These are phyloP conservation scores for Populus hybrid DNA, from an alignment of 441 rosid species.

Conservation along the genomic window DNA sequence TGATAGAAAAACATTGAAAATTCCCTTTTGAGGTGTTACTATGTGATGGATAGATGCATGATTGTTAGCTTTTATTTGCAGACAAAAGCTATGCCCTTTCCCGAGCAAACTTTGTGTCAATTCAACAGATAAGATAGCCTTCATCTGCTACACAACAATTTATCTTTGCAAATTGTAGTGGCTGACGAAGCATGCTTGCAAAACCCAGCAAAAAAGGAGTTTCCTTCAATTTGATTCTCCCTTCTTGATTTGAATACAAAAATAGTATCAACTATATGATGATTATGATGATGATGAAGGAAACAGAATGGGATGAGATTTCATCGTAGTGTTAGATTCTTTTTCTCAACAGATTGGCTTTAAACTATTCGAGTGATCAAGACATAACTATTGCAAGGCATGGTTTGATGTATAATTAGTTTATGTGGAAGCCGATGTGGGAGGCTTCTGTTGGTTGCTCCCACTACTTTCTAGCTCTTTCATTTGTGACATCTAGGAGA, in stretches of 20 bases:
- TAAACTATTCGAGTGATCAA: background rate
- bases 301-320: background rate
- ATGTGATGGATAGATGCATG: no score
- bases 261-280: no score
- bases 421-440: no score
- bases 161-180: background rate
- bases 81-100: background rate
- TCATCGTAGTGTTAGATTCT: background rate
- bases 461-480: no score
- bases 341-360: slow-evolving; percentile 7
- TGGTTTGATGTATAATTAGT: no score
- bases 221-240: background rate
- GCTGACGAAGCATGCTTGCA: background rate
- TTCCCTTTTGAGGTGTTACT: no score
- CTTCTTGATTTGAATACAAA: background rate
- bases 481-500: no score
- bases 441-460: background rate
- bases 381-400: background rate
- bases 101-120: background rate
- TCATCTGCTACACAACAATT: background rate
- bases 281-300: background rate
- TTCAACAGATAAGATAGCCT: background rate
- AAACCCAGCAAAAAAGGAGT: background rate
- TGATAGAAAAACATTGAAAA: no score
- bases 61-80: no score